Evolutionary conservation across 2,329 filamentous ascomycete genomes (phyloP).

Genomic region (Aspergillus neotritici): DNA sequence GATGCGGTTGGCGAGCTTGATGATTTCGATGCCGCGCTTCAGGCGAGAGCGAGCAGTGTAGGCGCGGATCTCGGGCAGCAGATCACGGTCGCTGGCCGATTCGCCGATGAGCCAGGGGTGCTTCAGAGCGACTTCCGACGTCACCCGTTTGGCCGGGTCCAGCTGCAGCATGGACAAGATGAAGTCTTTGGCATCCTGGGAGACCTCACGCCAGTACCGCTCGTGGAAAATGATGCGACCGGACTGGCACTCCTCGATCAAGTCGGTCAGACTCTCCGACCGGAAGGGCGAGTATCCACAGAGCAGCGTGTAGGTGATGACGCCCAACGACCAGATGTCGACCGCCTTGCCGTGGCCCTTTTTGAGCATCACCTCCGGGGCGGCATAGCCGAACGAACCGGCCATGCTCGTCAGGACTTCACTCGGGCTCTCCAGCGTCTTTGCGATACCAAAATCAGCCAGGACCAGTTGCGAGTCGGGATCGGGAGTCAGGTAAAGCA

Average conservation of each 20-base stretch:
- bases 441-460: slow-evolving; percentile 97
- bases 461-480: slow-evolving; percentile 79
- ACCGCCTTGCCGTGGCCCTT: slow-evolving; percentile 96
- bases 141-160: slow-evolving; percentile 67
- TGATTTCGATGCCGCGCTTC: slow-evolving; percentile 86
- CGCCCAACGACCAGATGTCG: slow-evolving; percentile 98
- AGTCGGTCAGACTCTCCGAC: slow-evolving; percentile 83
- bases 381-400: slow-evolving; percentile 95
- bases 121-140: slow-evolving; percentile 71
- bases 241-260: slow-evolving; percentile 88
- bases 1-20: slow-evolving; percentile 94
- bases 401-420: slow-evolving; percentile 98
- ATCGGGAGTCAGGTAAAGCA: slow-evolving; percentile 81
- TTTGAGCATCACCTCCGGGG: slow-evolving; percentile 97
- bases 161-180: slow-evolving; percentile 77
- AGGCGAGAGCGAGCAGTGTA: slow-evolving; percentile 90
- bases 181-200: slow-evolving; percentile 90
- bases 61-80: slow-evolving; percentile 92
- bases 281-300: slow-evolving; percentile 98
- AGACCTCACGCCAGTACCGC: slow-evolving; percentile 97
- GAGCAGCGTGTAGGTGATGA: slow-evolving; percentile 96
- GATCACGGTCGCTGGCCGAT: slow-evolving; percentile 89
- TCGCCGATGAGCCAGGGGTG: slow-evolving; percentile 89
- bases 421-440: slow-evolving; percentile 86
- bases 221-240: slow-evolving; percentile 90